Base-by-base conservation (phyloP, 805 yeast species). In the Sungouiella thailandica region DNA sequence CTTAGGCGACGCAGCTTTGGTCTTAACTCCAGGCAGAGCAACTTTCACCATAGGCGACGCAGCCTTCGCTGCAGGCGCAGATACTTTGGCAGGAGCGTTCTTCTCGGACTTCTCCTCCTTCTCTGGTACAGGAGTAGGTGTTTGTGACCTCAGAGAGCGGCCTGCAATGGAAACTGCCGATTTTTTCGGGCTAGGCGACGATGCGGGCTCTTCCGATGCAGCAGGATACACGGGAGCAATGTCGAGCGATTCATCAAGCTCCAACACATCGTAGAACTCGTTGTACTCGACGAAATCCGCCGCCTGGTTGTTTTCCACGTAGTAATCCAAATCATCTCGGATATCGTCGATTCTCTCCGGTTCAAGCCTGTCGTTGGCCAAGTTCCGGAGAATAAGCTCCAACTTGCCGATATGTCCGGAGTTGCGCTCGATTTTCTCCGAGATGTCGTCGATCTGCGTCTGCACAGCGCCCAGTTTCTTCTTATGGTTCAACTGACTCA, bases 281-380 rank as follows among this genome's bases (percentile, higher is more conserved):
- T 89, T 96, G 58, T 90, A 95, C 52, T 88, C 97, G 22, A 89
- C 82, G 57, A 88, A 90, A 50, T 89, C 96, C 4, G 80, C 89
- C 36, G 88, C 96, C 58, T 83, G 93, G 53, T 90, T 90, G 43
- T 87, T 83, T 47, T 93, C 97, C 19, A 93, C 93, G 57, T 86
- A 89, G 62, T 93, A 90, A 47, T 76, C 84, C 55, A 90, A 83
- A 57, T 90, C 97, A 34, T 90, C 97, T 53, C 81, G 80, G 37
- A 87, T 76, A 15, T 72, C 80, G 47, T 80, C 80, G 7, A 90
- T 77, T 32, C 76, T 74, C 13, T 83, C 94, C 2, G 88, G 82
- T 23, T 81, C 87, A 42, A 93, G 61, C 29, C 76, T 81, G 43
- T 86, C 90, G 57, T 53, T 49, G 40, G 85, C 95, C 32, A 93